Base-by-base conservation (phyloP, 805 yeast species). In the Saccharomycopsis sp. region DNA sequence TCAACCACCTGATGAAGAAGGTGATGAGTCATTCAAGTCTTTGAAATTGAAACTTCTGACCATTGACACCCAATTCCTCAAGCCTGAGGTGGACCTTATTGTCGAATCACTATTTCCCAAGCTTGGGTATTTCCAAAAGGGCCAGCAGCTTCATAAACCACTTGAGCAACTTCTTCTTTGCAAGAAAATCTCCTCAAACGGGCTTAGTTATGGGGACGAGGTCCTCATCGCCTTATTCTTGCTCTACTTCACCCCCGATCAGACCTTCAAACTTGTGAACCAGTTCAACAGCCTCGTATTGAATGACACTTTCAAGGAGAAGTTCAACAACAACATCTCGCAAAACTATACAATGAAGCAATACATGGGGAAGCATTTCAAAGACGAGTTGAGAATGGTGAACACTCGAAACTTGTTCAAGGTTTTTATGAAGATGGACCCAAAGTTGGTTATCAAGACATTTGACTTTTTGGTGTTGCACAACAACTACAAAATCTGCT, bases 71-170 rank as follows among this genome's bases (percentile, higher is more conserved):
- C 35, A 41, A 18, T 44, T 41, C 35, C 27, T 44, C 10, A 46
- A 44, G 25, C 39, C 48, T 10, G 50, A 47, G 27, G 41, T 47
- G 17, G 50, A 47, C 18, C 39, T 47, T 16, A 43, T 38, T 6
- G 36, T 38, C 27, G 25, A 25, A 12, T 35, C 39, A 4, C n/a
- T 47, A 13, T 47, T 33, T 34, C 50, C 50, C 5, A 36, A 31
- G 8, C 22, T 47, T 13, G 27, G 30, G 8, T 15, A 34, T 21
- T 47, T 44, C 25, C 50, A 47, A 31, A 20, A 36, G 20, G 48
- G 46, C n/a, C 34, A 39, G 23, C n/a, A 34, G 20, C 34, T 47
- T 10, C 10, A 43, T 25, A 30, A 32, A 4, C n/a, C 17, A 5
- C 30, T 44, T 15, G 43, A 47, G 17, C 27, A 35, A 15, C 15